Conservation (phyloP, 257 asterid species). For the Solanum acaule region DNA sequence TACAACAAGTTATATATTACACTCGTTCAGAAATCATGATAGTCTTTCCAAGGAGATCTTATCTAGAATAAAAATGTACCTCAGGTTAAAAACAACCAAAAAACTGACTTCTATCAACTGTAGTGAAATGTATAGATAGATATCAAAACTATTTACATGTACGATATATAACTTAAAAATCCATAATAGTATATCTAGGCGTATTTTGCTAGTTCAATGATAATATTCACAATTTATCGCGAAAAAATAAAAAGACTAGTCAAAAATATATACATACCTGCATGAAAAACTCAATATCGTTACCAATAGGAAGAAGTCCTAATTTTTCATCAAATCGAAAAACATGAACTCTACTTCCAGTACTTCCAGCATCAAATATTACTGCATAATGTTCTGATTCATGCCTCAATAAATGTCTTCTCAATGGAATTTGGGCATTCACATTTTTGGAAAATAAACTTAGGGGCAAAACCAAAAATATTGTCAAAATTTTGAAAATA, state of each 20-base stretch:
- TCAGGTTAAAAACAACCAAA: no score
- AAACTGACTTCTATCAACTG: no score
- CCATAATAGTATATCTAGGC: no score
- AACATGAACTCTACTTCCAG: conserved; percentile 82
- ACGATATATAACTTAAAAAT: background rate
- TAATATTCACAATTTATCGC: background rate
- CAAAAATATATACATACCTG: background rate
- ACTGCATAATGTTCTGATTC: conserved; percentile 52
- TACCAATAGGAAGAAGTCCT: conserved; percentile 62
- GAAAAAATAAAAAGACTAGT: no score
- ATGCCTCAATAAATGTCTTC: conserved; percentile 27
- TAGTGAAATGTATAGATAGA: no score
- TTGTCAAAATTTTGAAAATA: conserved; percentile 30
- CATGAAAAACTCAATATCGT: conserved; percentile 44
- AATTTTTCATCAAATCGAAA: conserved; percentile 51
- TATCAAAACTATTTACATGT: no score
- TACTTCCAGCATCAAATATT: conserved; percentile 77
- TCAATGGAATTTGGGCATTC: conserved; percentile 4
- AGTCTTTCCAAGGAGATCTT: no score
- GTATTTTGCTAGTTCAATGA: no score
- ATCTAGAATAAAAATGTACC: no score
- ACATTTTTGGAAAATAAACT: conserved; percentile 16
- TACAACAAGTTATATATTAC: background rate
- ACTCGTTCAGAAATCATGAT: no score
- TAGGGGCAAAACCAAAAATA: conserved; percentile 34